Evolutionary conservation across 108 stramenopile species (phyloP).

Genomic region (Asterionellopsis glacialis): DNA sequence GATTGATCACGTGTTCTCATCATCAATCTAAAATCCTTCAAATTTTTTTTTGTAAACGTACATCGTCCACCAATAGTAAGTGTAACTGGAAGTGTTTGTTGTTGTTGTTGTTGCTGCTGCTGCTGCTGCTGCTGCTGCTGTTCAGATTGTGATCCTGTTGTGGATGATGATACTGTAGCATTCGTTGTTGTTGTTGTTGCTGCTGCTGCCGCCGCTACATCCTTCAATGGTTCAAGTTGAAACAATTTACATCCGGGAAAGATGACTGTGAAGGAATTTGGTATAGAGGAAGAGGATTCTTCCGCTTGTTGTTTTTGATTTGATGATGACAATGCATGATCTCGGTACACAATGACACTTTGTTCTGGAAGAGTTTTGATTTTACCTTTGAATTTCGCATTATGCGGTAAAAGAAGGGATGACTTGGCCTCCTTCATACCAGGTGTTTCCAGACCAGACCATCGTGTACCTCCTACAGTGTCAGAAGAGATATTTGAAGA

Average conservation of each 20-base stretch:
- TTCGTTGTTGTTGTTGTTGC: no score
- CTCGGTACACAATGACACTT: slow-evolving; percentile 50
- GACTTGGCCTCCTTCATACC: slow-evolving; percentile 53
- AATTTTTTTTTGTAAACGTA: slow-evolving; percentile 49
- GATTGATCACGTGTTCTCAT: slow-evolving; percentile 59
- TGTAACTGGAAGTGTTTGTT: slow-evolving; percentile 51
- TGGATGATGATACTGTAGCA: no score
- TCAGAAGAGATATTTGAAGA: no score
- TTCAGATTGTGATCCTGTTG: background rate
- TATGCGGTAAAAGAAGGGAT: slow-evolving; percentile 40
- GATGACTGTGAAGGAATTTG: slow-evolving; percentile 36
- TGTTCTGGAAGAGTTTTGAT: slow-evolving; percentile 44
- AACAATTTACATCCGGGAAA: slow-evolving; percentile 51
- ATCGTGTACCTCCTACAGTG: slow-evolving; percentile 16
- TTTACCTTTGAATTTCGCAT: slow-evolving; percentile 30
- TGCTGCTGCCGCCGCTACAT: background rate
- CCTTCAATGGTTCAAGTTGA: slow-evolving; percentile 43
- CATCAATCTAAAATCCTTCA: slow-evolving; percentile 62
- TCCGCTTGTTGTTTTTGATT: no score
- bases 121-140: no score
- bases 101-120: slow-evolving; percentile 1
- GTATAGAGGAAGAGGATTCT: slow-evolving; percentile 1
- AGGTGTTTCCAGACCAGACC: slow-evolving; percentile 55
- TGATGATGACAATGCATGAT: slow-evolving; percentile 12
- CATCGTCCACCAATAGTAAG: slow-evolving; percentile 58